Percentiles rank a stretch among this genome's conserved stretches.
phyloP scores from a whole-genome alignment of 192 early-diverging fungal genomes.

The Backusella psychrophila region DNA sequence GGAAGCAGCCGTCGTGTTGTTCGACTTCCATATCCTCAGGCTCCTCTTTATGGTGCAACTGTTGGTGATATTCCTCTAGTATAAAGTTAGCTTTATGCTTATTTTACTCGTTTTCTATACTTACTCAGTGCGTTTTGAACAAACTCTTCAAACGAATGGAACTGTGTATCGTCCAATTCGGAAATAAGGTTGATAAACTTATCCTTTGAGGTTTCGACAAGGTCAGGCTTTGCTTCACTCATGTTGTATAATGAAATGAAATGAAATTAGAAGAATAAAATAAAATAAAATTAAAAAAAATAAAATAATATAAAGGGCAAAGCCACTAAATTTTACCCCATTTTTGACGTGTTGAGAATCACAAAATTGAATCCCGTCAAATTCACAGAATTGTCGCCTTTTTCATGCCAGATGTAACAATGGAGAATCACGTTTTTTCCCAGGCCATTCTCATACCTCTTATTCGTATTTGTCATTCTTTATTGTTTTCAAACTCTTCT shows the following conservation, averaged over 20 bases:
- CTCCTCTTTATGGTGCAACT: conserved; percentile 24
- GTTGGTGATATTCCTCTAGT: conserved; percentile 32
- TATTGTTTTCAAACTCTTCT: not conserved
- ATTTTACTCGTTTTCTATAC: no score
- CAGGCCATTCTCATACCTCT: no score
- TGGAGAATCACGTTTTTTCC: no score
- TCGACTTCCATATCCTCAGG: conserved; percentile 16
- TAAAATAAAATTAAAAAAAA: not conserved
- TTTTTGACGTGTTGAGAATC: not conserved
- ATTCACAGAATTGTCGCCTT: no score
- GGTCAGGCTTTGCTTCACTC: conserved; percentile 2
- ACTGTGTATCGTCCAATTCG: conserved; percentile 25
- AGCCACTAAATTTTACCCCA: not conserved
- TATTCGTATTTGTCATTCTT: not conserved
- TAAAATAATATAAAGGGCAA: not conserved
- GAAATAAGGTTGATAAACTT: conserved; percentile 28
- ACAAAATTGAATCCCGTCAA: not conserved
- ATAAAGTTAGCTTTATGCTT: not conserved
- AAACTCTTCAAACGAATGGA: conserved; percentile 33
- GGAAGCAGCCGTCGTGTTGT: conserved; percentile 21
- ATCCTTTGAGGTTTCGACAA: conserved; percentile 24
- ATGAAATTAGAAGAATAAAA: not conserved
- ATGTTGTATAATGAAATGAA: not conserved
- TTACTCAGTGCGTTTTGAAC: conserved; percentile 29
- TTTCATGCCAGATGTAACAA: no score